Conservation (phyloP, 305 asterid species). For the Stenogyne calaminthoides region DNA sequence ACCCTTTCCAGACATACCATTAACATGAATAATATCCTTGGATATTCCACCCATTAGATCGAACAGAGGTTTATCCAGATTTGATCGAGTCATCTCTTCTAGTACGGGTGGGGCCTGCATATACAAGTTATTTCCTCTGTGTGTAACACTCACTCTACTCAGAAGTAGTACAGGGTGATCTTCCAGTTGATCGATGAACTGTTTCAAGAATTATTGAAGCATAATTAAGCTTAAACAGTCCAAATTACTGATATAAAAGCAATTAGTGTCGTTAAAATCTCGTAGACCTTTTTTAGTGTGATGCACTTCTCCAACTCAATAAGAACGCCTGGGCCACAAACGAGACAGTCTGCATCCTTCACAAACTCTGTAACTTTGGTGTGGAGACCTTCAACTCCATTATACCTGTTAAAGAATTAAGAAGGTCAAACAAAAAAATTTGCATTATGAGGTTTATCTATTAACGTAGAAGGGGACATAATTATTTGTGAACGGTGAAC, state of each 20-base stretch:
- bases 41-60: constrained; percentile 69
- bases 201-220: constrained; percentile 35
- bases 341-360: constrained; percentile 81
- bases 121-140: constrained; percentile 80
- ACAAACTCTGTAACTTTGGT: constrained; percentile 89
- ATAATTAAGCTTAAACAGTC: background rate
- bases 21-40: constrained; percentile 69
- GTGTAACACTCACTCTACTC: constrained; percentile 72
- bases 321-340: constrained; percentile 95
- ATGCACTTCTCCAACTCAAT: constrained; percentile 79
- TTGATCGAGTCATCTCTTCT: constrained; percentile 87
- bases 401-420: constrained; percentile 55
- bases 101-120: constrained; percentile 97
- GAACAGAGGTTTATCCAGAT: constrained; percentile 65
- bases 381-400: constrained; percentile 97
- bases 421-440: background rate
- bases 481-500: background rate
- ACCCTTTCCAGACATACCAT: constrained; percentile 76
- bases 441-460: background rate
- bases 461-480: constrained; percentile 3
- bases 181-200: constrained; percentile 86
- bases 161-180: constrained; percentile 78
- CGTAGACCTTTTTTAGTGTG: constrained; percentile 69
- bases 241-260: constrained; percentile 10
- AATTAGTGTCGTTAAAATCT: background rate